These are phyloP conservation scores for Geotrichum europaeum DNA, from an alignment of 1,139 yeast genomes.

Conservation along the genomic window DNA sequence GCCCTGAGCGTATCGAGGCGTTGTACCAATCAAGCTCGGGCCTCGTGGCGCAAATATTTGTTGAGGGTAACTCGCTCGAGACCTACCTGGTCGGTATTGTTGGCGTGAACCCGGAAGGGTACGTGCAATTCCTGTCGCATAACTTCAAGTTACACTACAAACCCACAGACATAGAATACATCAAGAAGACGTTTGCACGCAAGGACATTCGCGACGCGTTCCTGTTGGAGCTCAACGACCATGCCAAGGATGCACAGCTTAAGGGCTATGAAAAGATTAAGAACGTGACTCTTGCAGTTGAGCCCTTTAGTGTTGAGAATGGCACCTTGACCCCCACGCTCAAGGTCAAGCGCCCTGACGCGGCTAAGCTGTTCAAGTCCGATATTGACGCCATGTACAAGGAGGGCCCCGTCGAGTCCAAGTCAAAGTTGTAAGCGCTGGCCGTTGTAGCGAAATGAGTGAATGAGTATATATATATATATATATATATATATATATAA, in stretches of 20 bases:
- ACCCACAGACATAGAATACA: conserved; percentile 29
- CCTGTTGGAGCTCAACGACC: conserved; percentile 31
- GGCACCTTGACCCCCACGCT: conserved; percentile 70
- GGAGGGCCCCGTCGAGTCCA: conserved; percentile 43
- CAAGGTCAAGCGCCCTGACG: conserved; percentile 61
- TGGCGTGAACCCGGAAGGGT: conserved; percentile 50
- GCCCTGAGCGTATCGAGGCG: conserved; percentile 73
- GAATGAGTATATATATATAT: background rate
- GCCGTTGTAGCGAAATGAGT: background rate
- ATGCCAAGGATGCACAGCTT: conserved; percentile 32
- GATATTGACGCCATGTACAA: conserved; percentile 51
- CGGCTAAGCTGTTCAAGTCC: conserved; percentile 46
- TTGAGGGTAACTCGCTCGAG: conserved; percentile 64
- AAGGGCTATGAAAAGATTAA: conserved; percentile 58
- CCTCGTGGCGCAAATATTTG: conserved; percentile 49
- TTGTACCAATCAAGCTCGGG: conserved; percentile 51
- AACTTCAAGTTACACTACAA: conserved; percentile 23
- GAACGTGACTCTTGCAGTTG: conserved; percentile 53
- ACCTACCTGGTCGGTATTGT: conserved; percentile 57
- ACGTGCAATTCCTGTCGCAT: conserved; percentile 29
- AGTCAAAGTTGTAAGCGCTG: conserved; percentile 6
- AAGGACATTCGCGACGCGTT: conserved; percentile 33
- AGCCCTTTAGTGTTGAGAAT: conserved; percentile 60
- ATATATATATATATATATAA: no score
- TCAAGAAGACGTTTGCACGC: conserved; percentile 30